Percentiles rank a stretch among this genome's conserved stretches.
These are phyloP conservation scores for Limonium bicolor DNA, from an alignment of 148 eudicot genomes.

Conservation along the genomic window DNA sequence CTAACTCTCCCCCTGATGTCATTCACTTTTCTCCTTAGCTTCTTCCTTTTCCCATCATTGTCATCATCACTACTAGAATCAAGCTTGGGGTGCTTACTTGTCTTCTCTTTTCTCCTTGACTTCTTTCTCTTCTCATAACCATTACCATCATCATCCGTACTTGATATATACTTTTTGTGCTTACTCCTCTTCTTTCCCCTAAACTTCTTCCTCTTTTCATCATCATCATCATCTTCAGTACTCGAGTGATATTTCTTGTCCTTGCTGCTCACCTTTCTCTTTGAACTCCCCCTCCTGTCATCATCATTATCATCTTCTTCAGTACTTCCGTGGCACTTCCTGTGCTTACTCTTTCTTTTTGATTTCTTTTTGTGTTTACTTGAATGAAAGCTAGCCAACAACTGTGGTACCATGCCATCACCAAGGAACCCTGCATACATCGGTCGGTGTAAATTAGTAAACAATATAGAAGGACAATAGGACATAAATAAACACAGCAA, in stretches of 20 bases:
- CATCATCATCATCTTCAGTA: too few relatives aligned
- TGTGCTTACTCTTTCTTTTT: conserved; percentile 32
- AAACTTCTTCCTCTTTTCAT: too few relatives aligned
- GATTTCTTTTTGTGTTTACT: conserved; percentile 38
- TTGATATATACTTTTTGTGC: too few relatives aligned
- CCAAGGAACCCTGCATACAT: conserved; percentile 59
- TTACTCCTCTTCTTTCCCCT: too few relatives aligned
- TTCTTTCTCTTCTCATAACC: conserved; percentile 42
- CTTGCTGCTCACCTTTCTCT: conserved; percentile 10
- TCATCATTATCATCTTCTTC: conserved; percentile 17
- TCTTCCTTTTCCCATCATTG: conserved; percentile 16
- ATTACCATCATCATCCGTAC: too few relatives aligned
- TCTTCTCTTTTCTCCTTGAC: conserved; percentile 29
- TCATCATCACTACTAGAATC: conserved; percentile 16
- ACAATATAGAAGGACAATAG: conserved; percentile 1
- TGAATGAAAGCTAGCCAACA: conserved; percentile 46
- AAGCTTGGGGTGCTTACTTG: conserved; percentile 18
- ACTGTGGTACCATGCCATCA: conserved; percentile 43
- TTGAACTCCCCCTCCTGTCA: conserved; percentile 22
- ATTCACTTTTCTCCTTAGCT: too few relatives aligned
- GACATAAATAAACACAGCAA: background rate
- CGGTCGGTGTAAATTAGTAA: conserved; percentile 3
- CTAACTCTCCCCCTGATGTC: too few relatives aligned
- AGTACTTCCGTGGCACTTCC: conserved; percentile 12
- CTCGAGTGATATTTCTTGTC: conserved; percentile 17